Evolutionary conservation across 2,329 filamentous ascomycete genomes (phyloP).

Genomic region (Lasiodiplodia citricola): DNA sequence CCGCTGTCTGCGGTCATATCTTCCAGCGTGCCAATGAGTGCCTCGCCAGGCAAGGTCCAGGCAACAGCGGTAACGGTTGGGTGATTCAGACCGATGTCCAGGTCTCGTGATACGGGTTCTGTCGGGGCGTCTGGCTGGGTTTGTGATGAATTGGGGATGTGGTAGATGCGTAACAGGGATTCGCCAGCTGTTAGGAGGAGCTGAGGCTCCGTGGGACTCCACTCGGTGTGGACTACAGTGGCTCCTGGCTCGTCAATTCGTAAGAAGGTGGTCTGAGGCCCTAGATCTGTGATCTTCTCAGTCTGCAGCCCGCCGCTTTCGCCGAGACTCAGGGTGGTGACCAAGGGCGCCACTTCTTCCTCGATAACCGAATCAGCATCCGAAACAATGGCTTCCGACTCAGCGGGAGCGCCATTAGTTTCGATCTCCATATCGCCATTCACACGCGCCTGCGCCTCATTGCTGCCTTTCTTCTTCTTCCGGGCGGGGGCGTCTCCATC

Average conservation of each 20-base stretch:
- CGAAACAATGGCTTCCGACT: constrained; percentile 43
- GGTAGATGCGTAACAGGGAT: constrained; percentile 42
- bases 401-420: constrained; percentile 41
- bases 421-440: constrained; percentile 58
- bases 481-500: constrained; percentile 42
- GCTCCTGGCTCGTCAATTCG: constrained; percentile 33
- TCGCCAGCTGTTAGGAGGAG: constrained; percentile 42
- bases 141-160: constrained; percentile 33
- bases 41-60: constrained; percentile 42
- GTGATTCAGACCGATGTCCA: constrained; percentile 34
- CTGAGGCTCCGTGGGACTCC: constrained; percentile 41
- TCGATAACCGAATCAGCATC: constrained; percentile 46
- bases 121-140: constrained; percentile 13
- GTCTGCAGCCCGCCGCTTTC: constrained; percentile 45
- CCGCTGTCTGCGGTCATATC: constrained; percentile 43
- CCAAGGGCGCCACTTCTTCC: constrained; percentile 39
- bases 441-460: constrained; percentile 37
- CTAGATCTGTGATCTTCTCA: constrained; percentile 41
- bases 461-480: constrained; percentile 40
- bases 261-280: constrained; percentile 37
- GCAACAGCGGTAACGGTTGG: constrained; percentile 44
- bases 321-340: constrained; percentile 47
- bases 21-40: constrained; percentile 42
- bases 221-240: constrained; percentile 41
- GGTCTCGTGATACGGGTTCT: constrained; percentile 25